Evolutionary conservation across 352 stramenopile genomes (phyloP).

Genomic region (Phytophthora hibernalis): DNA sequence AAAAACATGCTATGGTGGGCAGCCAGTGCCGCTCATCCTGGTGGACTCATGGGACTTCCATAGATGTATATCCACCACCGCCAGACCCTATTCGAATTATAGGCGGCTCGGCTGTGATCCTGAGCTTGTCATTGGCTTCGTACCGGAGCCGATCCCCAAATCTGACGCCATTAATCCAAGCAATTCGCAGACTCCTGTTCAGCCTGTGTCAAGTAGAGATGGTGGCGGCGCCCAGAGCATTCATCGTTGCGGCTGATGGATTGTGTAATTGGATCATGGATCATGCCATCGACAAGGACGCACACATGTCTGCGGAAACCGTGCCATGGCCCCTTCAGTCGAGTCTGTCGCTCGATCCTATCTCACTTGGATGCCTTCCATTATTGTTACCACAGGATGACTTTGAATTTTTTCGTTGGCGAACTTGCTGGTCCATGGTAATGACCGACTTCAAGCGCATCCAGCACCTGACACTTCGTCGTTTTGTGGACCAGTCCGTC

Average conservation of each 20-base stretch:
- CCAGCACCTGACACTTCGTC: no score
- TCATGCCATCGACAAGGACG: neutral
- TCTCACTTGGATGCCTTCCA: neutral
- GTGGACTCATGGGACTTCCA: neutral
- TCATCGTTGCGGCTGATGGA: neutral
- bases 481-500: no score
- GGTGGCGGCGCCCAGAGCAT: neutral
- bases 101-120: neutral
- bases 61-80: neutral
- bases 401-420: no score
- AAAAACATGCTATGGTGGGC: neutral
- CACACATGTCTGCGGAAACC: neutral
- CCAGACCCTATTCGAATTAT: neutral
- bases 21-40: neutral
- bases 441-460: no score
- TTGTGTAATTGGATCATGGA: neutral
- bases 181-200: neutral
- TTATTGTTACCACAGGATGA: no score
- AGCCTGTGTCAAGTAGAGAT: neutral
- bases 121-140: neutral
- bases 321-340: neutral
- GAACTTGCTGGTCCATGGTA: no score
- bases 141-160: neutral
- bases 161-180: neutral
- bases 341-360: neutral